These are phyloP conservation scores for Coemansia sp. DNA, from an alignment of 192 early-diverging fungal species.

Conservation along the genomic window DNA sequence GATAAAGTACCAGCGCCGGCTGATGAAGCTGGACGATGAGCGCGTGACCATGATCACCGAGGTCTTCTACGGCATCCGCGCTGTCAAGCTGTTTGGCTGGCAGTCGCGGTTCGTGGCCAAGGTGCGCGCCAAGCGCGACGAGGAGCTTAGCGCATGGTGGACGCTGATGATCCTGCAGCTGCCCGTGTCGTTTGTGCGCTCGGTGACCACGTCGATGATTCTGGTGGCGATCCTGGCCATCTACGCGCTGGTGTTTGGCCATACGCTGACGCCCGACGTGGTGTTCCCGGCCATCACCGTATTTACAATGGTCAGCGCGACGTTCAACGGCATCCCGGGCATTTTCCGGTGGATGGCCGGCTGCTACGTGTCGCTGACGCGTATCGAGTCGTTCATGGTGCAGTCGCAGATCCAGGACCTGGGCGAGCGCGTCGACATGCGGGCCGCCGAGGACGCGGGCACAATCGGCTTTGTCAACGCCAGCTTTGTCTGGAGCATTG, in stretches of 20 bases:
- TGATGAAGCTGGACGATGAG: constrained; percentile 65
- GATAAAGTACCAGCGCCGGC: constrained; percentile 52
- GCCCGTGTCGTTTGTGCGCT: constrained; percentile 51
- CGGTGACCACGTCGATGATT: constrained; percentile 55
- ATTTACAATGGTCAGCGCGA: constrained; percentile 65
- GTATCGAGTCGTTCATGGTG: constrained; percentile 71
- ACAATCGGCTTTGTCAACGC: constrained; percentile 36
- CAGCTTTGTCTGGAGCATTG: constrained; percentile 40
- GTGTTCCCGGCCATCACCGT: constrained; percentile 71
- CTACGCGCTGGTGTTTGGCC: constrained; percentile 54
- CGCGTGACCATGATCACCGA: constrained; percentile 81
- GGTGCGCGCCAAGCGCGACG: constrained; percentile 60
- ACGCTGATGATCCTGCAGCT: constrained; percentile 55
- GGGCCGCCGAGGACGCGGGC: neutral
- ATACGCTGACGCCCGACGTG: constrained; percentile 60
- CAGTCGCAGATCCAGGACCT: constrained; percentile 66
- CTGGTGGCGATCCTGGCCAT: constrained; percentile 59
- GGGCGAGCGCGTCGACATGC: constrained; percentile 25
- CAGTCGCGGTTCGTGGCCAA: constrained; percentile 67
- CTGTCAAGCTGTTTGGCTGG: constrained; percentile 93
- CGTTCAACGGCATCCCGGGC: constrained; percentile 60
- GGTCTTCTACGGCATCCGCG: constrained; percentile 82
- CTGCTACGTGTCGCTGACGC: constrained; percentile 61
- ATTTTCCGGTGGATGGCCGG: constrained; percentile 57
- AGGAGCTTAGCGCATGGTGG: constrained; percentile 58